Evolutionary conservation across 225 moss, liverwort and hornwort species (phyloP).

Genomic region (Pleurozium schreberi): DNA sequence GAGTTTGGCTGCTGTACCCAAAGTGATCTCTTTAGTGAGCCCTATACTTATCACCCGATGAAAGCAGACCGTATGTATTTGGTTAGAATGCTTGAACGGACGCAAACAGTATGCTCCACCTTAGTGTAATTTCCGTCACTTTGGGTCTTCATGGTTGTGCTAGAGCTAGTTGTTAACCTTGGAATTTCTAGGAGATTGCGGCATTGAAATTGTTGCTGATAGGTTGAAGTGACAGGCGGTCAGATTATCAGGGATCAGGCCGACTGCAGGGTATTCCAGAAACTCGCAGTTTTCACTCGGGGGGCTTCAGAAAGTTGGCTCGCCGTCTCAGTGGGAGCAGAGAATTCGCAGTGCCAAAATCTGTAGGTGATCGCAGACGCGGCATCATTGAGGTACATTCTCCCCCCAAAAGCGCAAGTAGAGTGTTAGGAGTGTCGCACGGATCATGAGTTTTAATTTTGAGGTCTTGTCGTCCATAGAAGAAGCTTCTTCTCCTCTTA

Average conservation of each 20-base stretch:
- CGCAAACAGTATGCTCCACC: background rate
- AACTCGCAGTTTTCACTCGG: slow-evolving; percentile 28
- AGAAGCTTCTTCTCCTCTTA: background rate
- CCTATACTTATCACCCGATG: background rate
- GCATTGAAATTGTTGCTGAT: background rate
- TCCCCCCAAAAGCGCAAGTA: background rate
- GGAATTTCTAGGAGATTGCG: background rate
- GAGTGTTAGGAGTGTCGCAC: background rate
- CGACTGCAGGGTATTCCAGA: background rate
- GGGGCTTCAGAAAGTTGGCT: slow-evolving; percentile 33
- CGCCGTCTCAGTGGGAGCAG: slow-evolving; percentile 50
- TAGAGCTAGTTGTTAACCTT: background rate
- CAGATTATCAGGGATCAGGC: background rate
- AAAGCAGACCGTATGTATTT: background rate
- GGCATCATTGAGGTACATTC: slow-evolving; percentile 76
- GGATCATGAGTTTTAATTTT: background rate
- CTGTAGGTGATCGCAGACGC: slow-evolving; percentile 67
- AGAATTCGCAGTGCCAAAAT: slow-evolving; percentile 47
- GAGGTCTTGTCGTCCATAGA: background rate
- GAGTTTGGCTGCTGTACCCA: background rate
- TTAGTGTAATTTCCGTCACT: background rate
- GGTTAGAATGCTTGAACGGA: background rate
- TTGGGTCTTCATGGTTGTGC: background rate
- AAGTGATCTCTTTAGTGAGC: background rate
- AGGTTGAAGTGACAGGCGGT: slow-evolving; percentile 10